A percentile compares a stretch with the other conserved stretches of the same genome.
Conservation (phyloP, 1,139 yeast species). For the Groenewaldozyma auringiensis region DNA sequence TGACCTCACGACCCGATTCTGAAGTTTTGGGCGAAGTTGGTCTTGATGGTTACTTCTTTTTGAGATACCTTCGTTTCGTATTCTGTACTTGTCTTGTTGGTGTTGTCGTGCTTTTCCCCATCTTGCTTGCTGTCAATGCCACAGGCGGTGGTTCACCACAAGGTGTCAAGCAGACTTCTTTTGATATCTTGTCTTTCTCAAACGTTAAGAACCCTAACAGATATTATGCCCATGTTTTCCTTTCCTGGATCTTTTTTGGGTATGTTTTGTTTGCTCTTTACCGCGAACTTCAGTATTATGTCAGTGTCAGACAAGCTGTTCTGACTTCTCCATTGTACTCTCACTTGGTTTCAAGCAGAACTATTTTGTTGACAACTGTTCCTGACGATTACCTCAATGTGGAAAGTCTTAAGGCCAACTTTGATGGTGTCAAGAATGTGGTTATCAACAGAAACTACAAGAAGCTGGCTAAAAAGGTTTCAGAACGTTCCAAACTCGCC, state of each 20-base stretch:
- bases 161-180: constrained; percentile 46
- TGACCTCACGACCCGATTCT: constrained; percentile 47
- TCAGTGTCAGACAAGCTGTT: constrained; percentile 72
- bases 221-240: constrained; percentile 78
- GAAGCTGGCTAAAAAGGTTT: constrained; percentile 49
- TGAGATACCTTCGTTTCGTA: constrained; percentile 65
- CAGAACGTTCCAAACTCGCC: constrained; percentile 56
- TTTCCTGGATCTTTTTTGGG: constrained; percentile 76
- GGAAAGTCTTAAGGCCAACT: constrained; percentile 50
- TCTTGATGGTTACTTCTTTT: constrained; percentile 79
- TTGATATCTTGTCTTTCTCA: constrained; percentile 71
- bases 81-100: constrained; percentile 54
- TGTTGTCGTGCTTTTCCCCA: constrained; percentile 61
- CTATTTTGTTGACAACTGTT: constrained; percentile 72
- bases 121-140: constrained; percentile 80
- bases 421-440: constrained; percentile 64
- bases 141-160: constrained; percentile 56
- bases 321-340: constrained; percentile 77
- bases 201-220: constrained; percentile 58
- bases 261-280: constrained; percentile 61
- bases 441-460: constrained; percentile 66
- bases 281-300: constrained; percentile 74
- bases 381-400: constrained; percentile 61
- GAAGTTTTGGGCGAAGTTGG: constrained; percentile 74
- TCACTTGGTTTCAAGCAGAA: constrained; percentile 62